Evolutionary conservation across 2,329 filamentous ascomycete species (phyloP).

Genomic region (Phaeomoniella chlamydospora): DNA sequence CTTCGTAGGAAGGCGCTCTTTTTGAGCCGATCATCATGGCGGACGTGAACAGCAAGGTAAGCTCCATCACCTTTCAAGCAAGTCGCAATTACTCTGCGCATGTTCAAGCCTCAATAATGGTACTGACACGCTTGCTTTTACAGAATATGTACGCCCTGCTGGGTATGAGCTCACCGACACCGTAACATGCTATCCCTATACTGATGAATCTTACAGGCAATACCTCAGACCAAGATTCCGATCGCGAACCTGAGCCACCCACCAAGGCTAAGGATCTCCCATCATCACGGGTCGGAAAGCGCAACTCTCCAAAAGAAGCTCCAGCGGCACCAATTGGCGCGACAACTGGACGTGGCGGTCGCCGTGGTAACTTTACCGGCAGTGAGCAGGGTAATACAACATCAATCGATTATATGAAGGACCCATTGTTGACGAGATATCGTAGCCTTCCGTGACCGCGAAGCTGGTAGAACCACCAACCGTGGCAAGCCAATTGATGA

Average conservation of each 20-base stretch:
- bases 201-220: conserved; percentile 36
- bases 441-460: conserved; percentile 77
- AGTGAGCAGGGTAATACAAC: conserved; percentile 74
- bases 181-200: conserved; percentile 11
- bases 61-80: conserved; percentile 8
- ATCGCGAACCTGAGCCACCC: conserved; percentile 62
- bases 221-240: conserved; percentile 56
- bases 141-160: conserved; percentile 98
- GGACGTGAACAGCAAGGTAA: conserved; percentile 38
- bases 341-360: conserved; percentile 32
- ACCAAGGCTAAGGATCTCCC: conserved; percentile 84
- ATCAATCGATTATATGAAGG: neutral
- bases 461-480: conserved; percentile 69
- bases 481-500: conserved; percentile 67
- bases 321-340: conserved; percentile 29
- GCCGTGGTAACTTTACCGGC: conserved; percentile 49
- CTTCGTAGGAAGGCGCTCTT: conserved; percentile 35
- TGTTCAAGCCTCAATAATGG: conserved; percentile 1
- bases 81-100: conserved; percentile 2
- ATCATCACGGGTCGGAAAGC: conserved; percentile 63
- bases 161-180: conserved; percentile 45
- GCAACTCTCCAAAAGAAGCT: conserved; percentile 66
- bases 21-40: conserved; percentile 30
- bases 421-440: neutral
- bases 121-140: conserved; percentile 8